Percentiles rank a stretch among this genome's conserved stretches.
These are phyloP conservation scores for Aphanomyces euteiches DNA, from an alignment of 352 stramenopile species.

Conservation along the genomic window DNA sequence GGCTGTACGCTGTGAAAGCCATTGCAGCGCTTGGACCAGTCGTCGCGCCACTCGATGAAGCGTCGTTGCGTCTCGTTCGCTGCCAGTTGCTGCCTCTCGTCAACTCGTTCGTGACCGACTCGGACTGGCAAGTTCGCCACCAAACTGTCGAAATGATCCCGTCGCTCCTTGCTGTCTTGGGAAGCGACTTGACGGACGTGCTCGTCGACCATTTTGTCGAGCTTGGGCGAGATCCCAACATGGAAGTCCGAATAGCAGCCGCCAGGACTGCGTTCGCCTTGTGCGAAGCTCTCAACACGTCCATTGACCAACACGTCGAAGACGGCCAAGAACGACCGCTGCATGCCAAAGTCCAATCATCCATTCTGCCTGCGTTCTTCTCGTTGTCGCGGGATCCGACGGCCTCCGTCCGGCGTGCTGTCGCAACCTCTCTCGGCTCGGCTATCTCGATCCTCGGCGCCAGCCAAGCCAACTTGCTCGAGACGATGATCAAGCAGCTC, in stretches of 20 bases:
- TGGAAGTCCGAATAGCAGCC: conserved; percentile 76
- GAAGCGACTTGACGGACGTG: conserved; percentile 72
- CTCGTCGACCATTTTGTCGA: conserved; percentile 86
- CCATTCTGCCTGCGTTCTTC: conserved; percentile 74
- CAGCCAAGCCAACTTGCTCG: conserved; percentile 72
- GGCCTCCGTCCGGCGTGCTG: conserved; percentile 63
- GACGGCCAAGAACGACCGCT: not conserved
- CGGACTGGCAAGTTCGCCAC: conserved; percentile 83
- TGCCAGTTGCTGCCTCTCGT: conserved; percentile 84
- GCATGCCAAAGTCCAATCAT: conserved; percentile 73
- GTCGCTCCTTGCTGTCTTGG: conserved; percentile 72
- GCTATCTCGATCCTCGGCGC: conserved; percentile 63
- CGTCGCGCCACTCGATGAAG: conserved; percentile 36
- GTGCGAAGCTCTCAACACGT: conserved; percentile 44
- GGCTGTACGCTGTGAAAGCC: conserved; percentile 21
- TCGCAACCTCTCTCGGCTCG: conserved; percentile 72
- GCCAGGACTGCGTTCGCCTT: conserved; percentile 63
- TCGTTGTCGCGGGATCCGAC: conserved; percentile 70
- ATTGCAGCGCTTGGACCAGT: not conserved
- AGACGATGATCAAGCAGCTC: conserved; percentile 78
- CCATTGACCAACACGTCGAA: conserved; percentile 41
- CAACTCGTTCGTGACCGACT: conserved; percentile 84
- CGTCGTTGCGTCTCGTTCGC: conserved; percentile 57
- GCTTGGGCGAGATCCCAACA: conserved; percentile 76
- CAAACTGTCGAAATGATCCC: conserved; percentile 71